Conservation (phyloP, 345 rosid species). For the Leavenworthia alabamica region DNA sequence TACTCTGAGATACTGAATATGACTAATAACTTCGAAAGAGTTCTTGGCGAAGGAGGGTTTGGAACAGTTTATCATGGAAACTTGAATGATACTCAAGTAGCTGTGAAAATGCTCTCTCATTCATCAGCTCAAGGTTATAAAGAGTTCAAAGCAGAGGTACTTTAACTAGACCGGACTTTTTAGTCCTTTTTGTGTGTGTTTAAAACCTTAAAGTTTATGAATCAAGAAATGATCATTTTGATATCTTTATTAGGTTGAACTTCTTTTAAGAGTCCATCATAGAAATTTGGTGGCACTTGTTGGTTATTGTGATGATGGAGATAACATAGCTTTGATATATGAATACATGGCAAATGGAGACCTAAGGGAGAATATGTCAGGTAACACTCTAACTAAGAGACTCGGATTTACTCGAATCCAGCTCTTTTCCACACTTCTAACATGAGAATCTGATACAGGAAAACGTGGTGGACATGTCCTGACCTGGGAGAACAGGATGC, state of each 20-base stretch:
- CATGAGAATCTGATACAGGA: conserved; percentile 8
- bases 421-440: neutral
- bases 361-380: conserved; percentile 32
- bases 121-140: neutral
- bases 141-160: too few species aligned
- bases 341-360: conserved; percentile 59
- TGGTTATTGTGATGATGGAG: conserved; percentile 51
- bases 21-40: conserved; percentile 28
- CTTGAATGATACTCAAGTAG: conserved; percentile 26
- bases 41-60: conserved; percentile 32
- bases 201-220: too few species aligned
- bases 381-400: conserved; percentile 3
- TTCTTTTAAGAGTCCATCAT: conserved; percentile 35
- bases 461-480: conserved; percentile 13
- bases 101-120: conserved; percentile 36
- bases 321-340: conserved; percentile 42
- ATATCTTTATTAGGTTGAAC: conserved; percentile 23
- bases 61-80: conserved; percentile 30
- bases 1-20: conserved; percentile 9
- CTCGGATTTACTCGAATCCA: neutral
- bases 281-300: conserved; percentile 37
- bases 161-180: too few species aligned
- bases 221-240: too few species aligned
- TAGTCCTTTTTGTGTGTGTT: too few species aligned
- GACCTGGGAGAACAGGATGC: conserved; percentile 42